Evolutionary conservation across 2,329 filamentous ascomycete species (phyloP), one percentile per base, ranked within the genome.

Genomic region (Aureobasidium sp.): DNA sequence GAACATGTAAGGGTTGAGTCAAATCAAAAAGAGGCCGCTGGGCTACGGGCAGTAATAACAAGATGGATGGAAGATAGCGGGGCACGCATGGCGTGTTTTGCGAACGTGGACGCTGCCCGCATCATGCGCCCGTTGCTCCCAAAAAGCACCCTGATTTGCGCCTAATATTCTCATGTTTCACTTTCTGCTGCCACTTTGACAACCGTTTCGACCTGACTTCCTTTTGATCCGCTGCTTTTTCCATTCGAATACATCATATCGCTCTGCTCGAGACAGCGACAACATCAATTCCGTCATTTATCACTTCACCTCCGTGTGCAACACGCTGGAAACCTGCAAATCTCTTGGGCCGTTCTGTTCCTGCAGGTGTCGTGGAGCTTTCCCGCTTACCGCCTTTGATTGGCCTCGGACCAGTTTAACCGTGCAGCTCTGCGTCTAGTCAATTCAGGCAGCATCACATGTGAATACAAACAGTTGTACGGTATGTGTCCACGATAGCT

Each of bases 371-470:
- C 46, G 46, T 48, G 7, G 39, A 47, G 41, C 53, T 36, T 13
- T 46, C 7, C 53, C 39, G 53, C 20, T 37, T 36, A 37, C 27
- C 12, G 41, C 29, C 29, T 48, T n/a, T 59, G 55, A 48, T 59
- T 59, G 55, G 55, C 12, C 24, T 17, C 26, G 55, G 10, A 20
- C 6, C 29, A 27, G 20, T 48, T 59, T 59, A 48, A 48, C 41
- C 55, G 55, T 59, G 43, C 55, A 59, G 55, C 55, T 48, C 15
- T 27, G 44, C 13, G 13, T 34, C 41, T 34, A 37, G 32, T 43
- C 37, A 24, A 26, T 44, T 44, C 46, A 48, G 46, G 46, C 46
- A 29, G 46, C 46, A 44, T 56, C 52, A 56, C 52, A 44, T 56
- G 39, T 34, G 36, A 52, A 52, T 26, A 20, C 43, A 27, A 44